A percentile compares a stretch with the other conserved stretches of the same genome.
Conservation (phyloP, 139 green algal genomes). For the Chlamydomonas eustigma region DNA sequence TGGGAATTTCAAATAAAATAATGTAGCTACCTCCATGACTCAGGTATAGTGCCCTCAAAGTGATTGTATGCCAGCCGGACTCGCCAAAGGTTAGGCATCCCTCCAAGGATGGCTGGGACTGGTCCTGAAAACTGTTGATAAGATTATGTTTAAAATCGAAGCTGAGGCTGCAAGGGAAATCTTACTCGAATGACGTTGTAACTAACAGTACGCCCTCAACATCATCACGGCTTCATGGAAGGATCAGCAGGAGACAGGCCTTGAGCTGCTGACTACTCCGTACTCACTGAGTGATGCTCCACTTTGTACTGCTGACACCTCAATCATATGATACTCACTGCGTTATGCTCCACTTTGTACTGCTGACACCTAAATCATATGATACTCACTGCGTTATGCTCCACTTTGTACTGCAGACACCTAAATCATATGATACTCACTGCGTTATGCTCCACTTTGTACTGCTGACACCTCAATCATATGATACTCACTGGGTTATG, state of each 20-base stretch:
- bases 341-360: neutral
- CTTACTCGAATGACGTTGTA: no score
- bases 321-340: neutral
- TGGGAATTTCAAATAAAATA: neutral
- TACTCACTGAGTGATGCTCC: neutral
- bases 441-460: no score
- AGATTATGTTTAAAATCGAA: no score
- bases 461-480: neutral
- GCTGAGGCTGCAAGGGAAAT: no score
- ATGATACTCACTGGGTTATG: slow-evolving; percentile 30
- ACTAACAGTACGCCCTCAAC: no score
- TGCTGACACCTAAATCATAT: neutral
- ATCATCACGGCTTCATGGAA: no score
- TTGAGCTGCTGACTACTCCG: neutral
- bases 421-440: neutral
- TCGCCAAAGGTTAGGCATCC: slow-evolving; percentile 25
- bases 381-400: neutral
- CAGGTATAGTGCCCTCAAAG: slow-evolving; percentile 39
- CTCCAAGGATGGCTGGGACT: slow-evolving; percentile 10
- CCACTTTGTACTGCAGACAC: neutral
- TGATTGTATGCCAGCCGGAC: slow-evolving; percentile 37
- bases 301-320: neutral
- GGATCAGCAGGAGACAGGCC: no score
- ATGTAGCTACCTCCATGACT: slow-evolving; percentile 25
- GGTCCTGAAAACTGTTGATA: slow-evolving; percentile 21